Evolutionary conservation across 768 basidiomycete genomes (phyloP).

Genomic region (Rhodotorula kratochvilovae): DNA sequence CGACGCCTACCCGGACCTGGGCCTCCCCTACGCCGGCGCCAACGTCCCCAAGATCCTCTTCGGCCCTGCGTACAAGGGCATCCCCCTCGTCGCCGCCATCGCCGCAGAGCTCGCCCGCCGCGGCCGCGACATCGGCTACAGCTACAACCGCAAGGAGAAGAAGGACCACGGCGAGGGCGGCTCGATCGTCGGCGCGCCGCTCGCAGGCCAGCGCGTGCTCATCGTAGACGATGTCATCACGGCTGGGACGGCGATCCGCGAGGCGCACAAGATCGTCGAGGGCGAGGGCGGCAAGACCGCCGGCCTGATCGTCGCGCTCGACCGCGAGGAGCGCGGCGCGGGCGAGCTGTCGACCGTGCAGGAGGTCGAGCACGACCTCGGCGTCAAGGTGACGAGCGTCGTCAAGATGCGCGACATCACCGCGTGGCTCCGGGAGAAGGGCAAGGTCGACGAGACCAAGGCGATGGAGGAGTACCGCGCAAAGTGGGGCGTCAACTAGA

Average conservation of each 20-base stretch:
- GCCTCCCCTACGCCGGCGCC: slow-evolving; percentile 47
- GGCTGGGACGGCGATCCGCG: slow-evolving; percentile 75
- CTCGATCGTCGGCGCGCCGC: slow-evolving; percentile 73
- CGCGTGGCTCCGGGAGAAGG: slow-evolving; percentile 69
- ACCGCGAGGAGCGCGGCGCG: slow-evolving; percentile 77
- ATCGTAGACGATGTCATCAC: slow-evolving; percentile 97
- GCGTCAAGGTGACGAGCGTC: slow-evolving; percentile 70
- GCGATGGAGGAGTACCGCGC: slow-evolving; percentile 71
- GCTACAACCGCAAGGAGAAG: slow-evolving; percentile 89
- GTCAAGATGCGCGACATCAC: slow-evolving; percentile 81
- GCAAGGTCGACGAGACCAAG: slow-evolving; percentile 59
- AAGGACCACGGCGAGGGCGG: slow-evolving; percentile 98
- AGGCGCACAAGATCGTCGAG: slow-evolving; percentile 69
- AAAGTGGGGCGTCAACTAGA: slow-evolving; percentile 22
- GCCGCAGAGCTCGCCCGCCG: slow-evolving; percentile 67
- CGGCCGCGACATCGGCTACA: slow-evolving; percentile 66
- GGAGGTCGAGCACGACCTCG: slow-evolving; percentile 70
- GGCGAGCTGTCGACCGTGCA: slow-evolving; percentile 69
- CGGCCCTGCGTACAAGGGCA: slow-evolving; percentile 97
- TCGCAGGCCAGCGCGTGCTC: slow-evolving; percentile 75
- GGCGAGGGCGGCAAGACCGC: slow-evolving; percentile 68
- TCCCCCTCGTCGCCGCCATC: slow-evolving; percentile 82
- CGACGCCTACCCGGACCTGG: slow-evolving; percentile 48
- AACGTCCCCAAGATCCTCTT: slow-evolving; percentile 66
- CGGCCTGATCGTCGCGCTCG: slow-evolving; percentile 79